Evolutionary conservation across 2,329 filamentous ascomycete species (phyloP).

Genomic region (Apiospora koreana): DNA sequence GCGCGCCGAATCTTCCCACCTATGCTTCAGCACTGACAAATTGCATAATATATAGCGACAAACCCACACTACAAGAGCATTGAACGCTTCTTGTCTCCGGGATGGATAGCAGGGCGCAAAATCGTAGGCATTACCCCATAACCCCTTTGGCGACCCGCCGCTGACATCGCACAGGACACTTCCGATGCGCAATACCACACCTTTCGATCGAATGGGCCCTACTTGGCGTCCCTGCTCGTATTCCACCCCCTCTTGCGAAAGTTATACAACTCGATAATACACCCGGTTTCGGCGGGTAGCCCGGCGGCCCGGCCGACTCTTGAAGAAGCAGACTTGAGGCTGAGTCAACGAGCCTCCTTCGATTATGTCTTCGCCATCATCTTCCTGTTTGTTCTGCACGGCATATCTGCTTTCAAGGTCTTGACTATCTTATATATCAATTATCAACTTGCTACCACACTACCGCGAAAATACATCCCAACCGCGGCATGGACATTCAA

Average conservation of each 20-base stretch:
- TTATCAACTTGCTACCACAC: conserved; percentile 71
- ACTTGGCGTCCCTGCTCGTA: conserved; percentile 71
- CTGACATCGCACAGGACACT: conserved; percentile 62
- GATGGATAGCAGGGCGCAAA: conserved; percentile 91
- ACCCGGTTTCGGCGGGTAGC: conserved; percentile 34
- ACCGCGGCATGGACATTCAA: conserved; percentile 88
- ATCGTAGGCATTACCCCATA: conserved; percentile 58
- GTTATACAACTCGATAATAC: conserved; percentile 63
- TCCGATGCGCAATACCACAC: conserved; percentile 85
- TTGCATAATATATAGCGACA: conserved; percentile 54
- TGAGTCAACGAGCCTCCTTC: conserved; percentile 74
- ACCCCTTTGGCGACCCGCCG: conserved; percentile 12
- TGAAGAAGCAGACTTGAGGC: conserved; percentile 54
- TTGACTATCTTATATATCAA: conserved; percentile 79
- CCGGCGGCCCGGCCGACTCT: conserved; percentile 31
- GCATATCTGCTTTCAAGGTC: conserved; percentile 82
- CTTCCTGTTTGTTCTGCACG: conserved; percentile 80
- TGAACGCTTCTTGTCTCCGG: conserved; percentile 68
- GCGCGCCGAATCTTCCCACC: background rate
- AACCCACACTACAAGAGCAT: conserved; percentile 82
- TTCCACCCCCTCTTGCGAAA: conserved; percentile 79
- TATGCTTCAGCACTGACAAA: background rate
- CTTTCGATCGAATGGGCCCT: conserved; percentile 85
- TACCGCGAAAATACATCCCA: conserved; percentile 73
- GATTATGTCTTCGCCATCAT: conserved; percentile 80